Percentiles rank a stretch among this genome's conserved stretches.
Evolutionary conservation across 2,329 filamentous ascomycete genomes (phyloP).

Genomic region (Neonectria sp.): DNA sequence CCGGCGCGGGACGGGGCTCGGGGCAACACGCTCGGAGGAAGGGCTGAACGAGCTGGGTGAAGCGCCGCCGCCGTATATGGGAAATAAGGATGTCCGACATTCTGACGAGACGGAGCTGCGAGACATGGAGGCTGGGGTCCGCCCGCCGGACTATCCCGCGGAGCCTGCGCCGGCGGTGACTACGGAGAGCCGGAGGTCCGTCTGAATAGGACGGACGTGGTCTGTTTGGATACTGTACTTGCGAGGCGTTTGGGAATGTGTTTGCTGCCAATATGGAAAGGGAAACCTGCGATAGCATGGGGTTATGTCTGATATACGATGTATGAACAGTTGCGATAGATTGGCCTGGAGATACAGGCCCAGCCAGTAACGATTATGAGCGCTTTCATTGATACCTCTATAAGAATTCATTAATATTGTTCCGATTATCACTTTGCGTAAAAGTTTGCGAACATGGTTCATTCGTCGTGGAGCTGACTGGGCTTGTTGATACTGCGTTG

Average conservation of each 20-base stretch:
- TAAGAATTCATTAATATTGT: no score
- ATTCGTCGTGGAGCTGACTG: neutral
- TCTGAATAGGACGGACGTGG: neutral
- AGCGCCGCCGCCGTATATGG: conserved; percentile 74
- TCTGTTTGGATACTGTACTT: neutral
- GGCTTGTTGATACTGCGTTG: neutral
- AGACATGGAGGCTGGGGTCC: conserved; percentile 46
- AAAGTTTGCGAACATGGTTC: neutral
- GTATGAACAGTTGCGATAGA: conserved; percentile 9
- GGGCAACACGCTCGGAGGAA: conserved; percentile 57
- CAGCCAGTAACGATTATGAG: neutral
- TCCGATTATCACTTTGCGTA: no score
- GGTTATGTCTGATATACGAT: neutral
- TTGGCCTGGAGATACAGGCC: neutral
- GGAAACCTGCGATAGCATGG: neutral
- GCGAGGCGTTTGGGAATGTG: conserved; percentile 11
- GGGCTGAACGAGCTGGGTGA: conserved; percentile 76
- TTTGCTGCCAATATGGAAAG: neutral
- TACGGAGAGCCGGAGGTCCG: conserved; percentile 36
- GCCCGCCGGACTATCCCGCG: conserved; percentile 50
- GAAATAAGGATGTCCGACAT: conserved; percentile 47
- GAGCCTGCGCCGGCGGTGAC: conserved; percentile 45
- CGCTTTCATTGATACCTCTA: neutral
- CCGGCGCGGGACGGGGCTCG: conserved; percentile 41
- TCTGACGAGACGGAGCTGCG: conserved; percentile 40